Conservation (phyloP, 371 early-diverging fungal genomes). For the Circinella minor region DNA sequence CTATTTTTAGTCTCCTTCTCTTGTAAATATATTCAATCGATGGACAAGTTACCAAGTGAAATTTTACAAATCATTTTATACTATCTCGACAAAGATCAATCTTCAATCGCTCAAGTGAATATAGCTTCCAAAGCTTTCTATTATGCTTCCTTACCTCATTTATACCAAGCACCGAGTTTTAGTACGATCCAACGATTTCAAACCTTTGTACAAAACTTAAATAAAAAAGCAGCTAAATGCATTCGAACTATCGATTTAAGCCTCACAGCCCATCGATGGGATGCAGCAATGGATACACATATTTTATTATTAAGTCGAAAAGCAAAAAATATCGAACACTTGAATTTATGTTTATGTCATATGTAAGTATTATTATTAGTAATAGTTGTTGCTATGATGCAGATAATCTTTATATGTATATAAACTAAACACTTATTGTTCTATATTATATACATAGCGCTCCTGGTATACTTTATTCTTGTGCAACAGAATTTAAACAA, state of each 20-base stretch:
- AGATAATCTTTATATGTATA: too few species aligned
- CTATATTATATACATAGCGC: too few species aligned
- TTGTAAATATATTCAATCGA: not conserved
- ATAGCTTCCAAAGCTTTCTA: not conserved
- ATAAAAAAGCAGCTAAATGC: not conserved
- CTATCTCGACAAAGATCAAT: not conserved
- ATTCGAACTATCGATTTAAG: not conserved
- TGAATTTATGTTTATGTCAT: constrained; percentile 2
- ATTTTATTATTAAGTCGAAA: not conserved
- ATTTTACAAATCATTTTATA: not conserved
- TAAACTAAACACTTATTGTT: too few species aligned
- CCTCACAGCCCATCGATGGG: not conserved
- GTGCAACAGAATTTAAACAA: not conserved
- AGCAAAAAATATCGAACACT: not conserved
- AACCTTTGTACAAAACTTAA: not conserved
- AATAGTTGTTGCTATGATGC: not conserved
- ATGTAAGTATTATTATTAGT: not conserved
- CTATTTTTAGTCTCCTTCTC: too few species aligned
- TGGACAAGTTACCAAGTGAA: not conserved
- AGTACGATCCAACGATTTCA: not conserved
- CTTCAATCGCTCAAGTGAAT: not conserved
- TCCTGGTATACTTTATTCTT: not conserved
- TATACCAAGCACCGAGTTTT: not conserved
- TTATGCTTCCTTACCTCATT: not conserved
- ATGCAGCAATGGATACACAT: not conserved